Base-by-base conservation (phyloP, 78 protist species). In the Planoprotostelium fungivorum region DNA sequence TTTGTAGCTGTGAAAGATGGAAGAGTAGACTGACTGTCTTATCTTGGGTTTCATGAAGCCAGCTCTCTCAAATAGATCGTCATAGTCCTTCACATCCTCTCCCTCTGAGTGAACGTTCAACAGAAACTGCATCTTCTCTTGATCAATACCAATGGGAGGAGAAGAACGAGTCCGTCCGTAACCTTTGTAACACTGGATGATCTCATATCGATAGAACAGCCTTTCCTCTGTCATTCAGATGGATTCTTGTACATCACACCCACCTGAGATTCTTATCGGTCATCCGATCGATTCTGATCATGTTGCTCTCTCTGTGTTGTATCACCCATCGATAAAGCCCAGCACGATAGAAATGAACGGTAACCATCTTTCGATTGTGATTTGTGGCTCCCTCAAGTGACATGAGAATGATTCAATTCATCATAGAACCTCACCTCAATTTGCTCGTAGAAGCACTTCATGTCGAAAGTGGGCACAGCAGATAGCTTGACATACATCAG, bases 351-450 rank as follows among this genome's bases (percentile, higher is more conserved):
- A 51, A 51, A 51, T 51, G 5, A 16, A 51, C 5, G 16, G 5
- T 51, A 5, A 51, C 16, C 73, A 51, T 16, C 16, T 51, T 51
- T 51, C 73, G 5, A 16, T 16, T 51, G 73, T 51, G 73, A 25
- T 16, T 16, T 51, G 73, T 51, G 5, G 73, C 73, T 25, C 16
- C 16, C 73, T 51, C 5, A 51, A 51, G 16, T 25, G 5, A 16
- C 16, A 16, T 25, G 73, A 51, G 5, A 16, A 51, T 16, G 31
- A 25, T n/a, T n/a, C n/a, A n/a, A n/a, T n/a, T n/a, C n/a, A n/a
- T n/a, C n/a, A n/a, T n/a, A n/a, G n/a, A n/a, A n/a, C 73, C 73
- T 51, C 73, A 51, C 73, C 73, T 51, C 73, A 51, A 51, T 51
- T 16, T 51, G 5, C 16, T 51, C 31, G 73, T 51, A 51, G 73